Evolutionary conservation across 2,329 filamentous ascomycete genomes (phyloP).

Genomic region (Albifimbria verrucaria): DNA sequence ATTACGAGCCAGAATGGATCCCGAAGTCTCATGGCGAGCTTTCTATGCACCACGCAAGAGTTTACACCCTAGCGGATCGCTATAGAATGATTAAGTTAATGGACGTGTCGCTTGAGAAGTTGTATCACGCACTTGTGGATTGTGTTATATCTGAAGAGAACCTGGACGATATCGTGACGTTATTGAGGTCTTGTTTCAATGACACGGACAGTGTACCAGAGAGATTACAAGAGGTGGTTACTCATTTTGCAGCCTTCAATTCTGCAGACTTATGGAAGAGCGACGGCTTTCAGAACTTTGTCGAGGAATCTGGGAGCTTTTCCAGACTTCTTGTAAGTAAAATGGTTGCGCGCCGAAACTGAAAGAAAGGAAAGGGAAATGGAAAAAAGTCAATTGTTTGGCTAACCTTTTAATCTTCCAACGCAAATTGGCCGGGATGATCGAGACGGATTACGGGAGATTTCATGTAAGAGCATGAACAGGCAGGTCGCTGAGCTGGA

Average conservation of each 20-base stretch:
- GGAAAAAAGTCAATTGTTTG: no score
- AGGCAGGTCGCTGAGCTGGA: no score
- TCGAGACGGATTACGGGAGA: no score
- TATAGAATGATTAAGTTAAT: conserved; percentile 8
- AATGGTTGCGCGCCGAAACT: not conserved
- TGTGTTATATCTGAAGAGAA: not conserved
- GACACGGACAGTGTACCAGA: conserved; percentile 3
- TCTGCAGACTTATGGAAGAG: conserved; percentile 9
- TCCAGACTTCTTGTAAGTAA: not conserved
- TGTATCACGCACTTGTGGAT: conserved; percentile 5
- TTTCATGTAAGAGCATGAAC: no score
- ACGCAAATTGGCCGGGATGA: no score
- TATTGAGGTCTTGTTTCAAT: conserved; percentile 8
- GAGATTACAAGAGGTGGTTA: conserved; percentile 5
- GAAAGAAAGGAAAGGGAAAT: no score
- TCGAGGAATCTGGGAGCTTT: conserved; percentile 6
- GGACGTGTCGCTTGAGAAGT: conserved; percentile 4
- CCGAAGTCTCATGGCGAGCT: conserved; percentile 1
- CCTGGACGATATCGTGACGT: conserved; percentile 3
- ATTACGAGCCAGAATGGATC: not conserved
- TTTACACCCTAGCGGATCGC: conserved; percentile 12
- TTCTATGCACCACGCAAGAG: conserved; percentile 7
- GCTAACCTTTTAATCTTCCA: no score
- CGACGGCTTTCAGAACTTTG: conserved; percentile 6
- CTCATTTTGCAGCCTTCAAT: conserved; percentile 7